A percentile compares a stretch with the other conserved stretches of the same genome.
phyloP scores from a whole-genome alignment of 805 yeast species.

The Debaryomyces hansenii region DNA sequence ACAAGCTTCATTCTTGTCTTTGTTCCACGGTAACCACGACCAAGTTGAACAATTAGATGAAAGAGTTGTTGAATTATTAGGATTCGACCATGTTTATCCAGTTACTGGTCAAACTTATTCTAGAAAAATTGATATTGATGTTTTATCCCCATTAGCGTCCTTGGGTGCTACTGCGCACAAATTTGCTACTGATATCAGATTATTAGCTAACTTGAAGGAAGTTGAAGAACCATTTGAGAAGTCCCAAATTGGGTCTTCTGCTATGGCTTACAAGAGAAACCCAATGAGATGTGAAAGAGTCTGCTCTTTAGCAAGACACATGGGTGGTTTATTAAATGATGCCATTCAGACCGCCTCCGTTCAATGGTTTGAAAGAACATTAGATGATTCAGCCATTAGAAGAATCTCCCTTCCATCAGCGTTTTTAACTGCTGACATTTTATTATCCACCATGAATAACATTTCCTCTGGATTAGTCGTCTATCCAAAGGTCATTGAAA shows the following conservation, averaged over 20 bases:
- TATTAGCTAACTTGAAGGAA: constrained; percentile 95
- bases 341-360: constrained; percentile 96
- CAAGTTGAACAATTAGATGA: constrained; percentile 92
- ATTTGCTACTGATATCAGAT: constrained; percentile 95
- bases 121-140: constrained; percentile 95
- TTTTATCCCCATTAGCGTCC: constrained; percentile 86
- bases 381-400: constrained; percentile 97
- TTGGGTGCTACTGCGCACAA: constrained; percentile 96
- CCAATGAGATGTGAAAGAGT: constrained; percentile 99
- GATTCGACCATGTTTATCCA: constrained; percentile 94
- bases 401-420: constrained; percentile 96
- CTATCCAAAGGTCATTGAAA: constrained; percentile 96
- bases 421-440: constrained; percentile 91
- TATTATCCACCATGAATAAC: constrained; percentile 84
- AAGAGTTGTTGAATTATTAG: constrained; percentile 88
- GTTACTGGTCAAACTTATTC: constrained; percentile 99
- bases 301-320: constrained; percentile 95
- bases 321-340: constrained; percentile 88
- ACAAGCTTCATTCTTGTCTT: constrained; percentile 91
- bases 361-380: constrained; percentile 99
- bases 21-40: constrained; percentile 96
- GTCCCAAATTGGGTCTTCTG: constrained; percentile 96
- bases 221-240: constrained; percentile 98
- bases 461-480: constrained; percentile 95
- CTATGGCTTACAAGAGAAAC: constrained; percentile 99